phyloP scores from a whole-genome alignment of 2,329 filamentous ascomycete species.

The Alternaria infectoria region DNA sequence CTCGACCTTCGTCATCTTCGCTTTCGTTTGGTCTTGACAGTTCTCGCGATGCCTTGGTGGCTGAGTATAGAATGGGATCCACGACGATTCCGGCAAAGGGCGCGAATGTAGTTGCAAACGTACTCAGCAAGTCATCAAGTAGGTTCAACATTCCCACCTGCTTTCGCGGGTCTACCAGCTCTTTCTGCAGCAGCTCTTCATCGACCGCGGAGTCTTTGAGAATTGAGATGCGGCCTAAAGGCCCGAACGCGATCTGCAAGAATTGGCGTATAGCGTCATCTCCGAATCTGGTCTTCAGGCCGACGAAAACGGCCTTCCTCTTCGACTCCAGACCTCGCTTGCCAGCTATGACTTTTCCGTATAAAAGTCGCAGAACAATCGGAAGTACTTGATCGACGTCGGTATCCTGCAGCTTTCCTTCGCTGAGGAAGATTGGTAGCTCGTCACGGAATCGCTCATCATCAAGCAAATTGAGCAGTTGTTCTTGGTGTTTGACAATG shows the following conservation, averaged over 20 bases:
- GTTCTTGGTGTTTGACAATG: constrained; percentile 80
- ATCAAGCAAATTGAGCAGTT: constrained; percentile 84
- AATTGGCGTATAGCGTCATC: constrained; percentile 79
- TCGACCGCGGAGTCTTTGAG: constrained; percentile 59
- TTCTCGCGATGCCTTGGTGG: constrained; percentile 68
- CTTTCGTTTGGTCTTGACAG: constrained; percentile 37
- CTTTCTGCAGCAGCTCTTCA: constrained; percentile 50
- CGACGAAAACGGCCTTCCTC: constrained; percentile 74
- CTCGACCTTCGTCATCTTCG: constrained; percentile 28
- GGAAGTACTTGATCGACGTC: constrained; percentile 81
- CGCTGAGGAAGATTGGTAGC: constrained; percentile 81
- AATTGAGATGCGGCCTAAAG: constrained; percentile 67
- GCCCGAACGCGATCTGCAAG: constrained; percentile 79
- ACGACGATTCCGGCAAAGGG: constrained; percentile 73
- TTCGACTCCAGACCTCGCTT: constrained; percentile 82
- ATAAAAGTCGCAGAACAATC: constrained; percentile 83
- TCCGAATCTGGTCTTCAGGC: constrained; percentile 74
- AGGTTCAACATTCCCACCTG: constrained; percentile 93
- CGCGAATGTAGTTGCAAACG: constrained; percentile 75
- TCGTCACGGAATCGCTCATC: constrained; percentile 93
- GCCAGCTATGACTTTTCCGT: constrained; percentile 86
- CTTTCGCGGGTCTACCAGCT: constrained; percentile 72
- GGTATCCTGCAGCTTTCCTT: constrained; percentile 71
- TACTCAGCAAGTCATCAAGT: constrained; percentile 84
- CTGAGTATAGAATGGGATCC: constrained; percentile 80